Percentiles rank a stretch among this genome's conserved stretches.
phyloP scores from a whole-genome alignment of 371 early-diverging fungal genomes.

The Rozella allomycis region DNA sequence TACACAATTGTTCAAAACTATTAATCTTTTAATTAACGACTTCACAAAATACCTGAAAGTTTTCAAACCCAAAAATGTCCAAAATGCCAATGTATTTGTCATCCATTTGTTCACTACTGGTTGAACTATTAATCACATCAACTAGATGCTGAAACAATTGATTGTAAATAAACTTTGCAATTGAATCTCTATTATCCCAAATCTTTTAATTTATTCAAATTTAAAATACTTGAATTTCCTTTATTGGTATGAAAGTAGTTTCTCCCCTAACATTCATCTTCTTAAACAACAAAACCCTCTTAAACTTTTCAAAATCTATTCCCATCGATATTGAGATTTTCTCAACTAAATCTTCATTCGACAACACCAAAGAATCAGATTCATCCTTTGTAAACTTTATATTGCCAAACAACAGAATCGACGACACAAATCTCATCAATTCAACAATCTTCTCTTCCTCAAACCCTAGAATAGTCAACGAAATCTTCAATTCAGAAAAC shows the following conservation, averaged over 20 bases:
- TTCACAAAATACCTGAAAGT: slow-evolving; percentile 11
- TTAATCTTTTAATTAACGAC: slow-evolving; percentile 9
- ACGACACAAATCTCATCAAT: too few species aligned
- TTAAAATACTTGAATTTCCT: slow-evolving; percentile 1
- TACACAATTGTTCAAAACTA: slow-evolving; percentile 41
- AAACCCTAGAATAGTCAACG: too few species aligned
- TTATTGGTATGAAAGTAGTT: slow-evolving; percentile 25
- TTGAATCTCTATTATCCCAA: slow-evolving; percentile 17
- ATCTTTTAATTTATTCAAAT: slow-evolving; percentile 2
- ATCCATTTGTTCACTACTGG: slow-evolving; percentile 4
- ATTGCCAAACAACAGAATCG: too few species aligned
- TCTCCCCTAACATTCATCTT: slow-evolving; percentile 8
- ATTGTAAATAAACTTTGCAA: slow-evolving; percentile 29
- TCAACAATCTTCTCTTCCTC: too few species aligned
- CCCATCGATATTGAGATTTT: too few species aligned
- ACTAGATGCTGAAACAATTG: slow-evolving; percentile 32
- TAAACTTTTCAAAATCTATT: background rate
- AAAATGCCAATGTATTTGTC: slow-evolving; percentile 32
- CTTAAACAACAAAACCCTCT: slow-evolving; percentile 5
- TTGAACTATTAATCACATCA: slow-evolving; percentile 22
- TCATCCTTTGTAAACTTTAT: too few species aligned
- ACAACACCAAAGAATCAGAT: too few species aligned
- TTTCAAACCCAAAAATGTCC: slow-evolving; percentile 55
- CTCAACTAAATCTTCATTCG: too few species aligned
- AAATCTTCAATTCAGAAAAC: too few species aligned